These are phyloP conservation scores for Crithidia brevicula DNA, from an alignment of 208 protist genomes.

Conservation along the genomic window DNA sequence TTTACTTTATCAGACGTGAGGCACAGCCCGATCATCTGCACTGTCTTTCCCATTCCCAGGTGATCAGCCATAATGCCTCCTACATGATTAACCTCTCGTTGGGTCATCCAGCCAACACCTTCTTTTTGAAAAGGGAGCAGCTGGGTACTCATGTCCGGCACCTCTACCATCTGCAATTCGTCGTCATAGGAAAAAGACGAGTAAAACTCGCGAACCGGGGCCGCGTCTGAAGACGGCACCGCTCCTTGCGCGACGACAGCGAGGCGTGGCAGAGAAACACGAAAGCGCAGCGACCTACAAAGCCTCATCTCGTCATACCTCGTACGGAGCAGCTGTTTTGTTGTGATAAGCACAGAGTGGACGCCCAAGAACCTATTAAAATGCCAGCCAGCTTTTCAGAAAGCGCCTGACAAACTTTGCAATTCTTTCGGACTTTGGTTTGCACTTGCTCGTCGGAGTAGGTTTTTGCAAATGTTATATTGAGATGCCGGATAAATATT, in stretches of 20 bases:
- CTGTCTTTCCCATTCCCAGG: slow-evolving; percentile 91
- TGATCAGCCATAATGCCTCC: slow-evolving; percentile 93
- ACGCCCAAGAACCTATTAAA: too few species aligned
- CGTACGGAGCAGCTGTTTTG: too few species aligned
- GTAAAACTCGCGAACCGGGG: slow-evolving; percentile 78
- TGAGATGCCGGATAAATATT: too few species aligned
- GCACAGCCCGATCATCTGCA: slow-evolving; percentile 93
- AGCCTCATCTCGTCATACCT: slow-evolving; percentile 29
- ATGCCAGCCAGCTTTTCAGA: too few species aligned
- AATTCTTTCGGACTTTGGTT: too few species aligned
- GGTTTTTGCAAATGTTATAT: too few species aligned
- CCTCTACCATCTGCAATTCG: slow-evolving; percentile 60
- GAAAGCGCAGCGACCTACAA: slow-evolving; percentile 29
- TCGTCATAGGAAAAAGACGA: slow-evolving; percentile 80
- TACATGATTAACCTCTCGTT: slow-evolving; percentile 71
- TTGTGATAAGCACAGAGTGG: too few species aligned
- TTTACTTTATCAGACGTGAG: slow-evolving; percentile 70
- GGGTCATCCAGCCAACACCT: slow-evolving; percentile 90
- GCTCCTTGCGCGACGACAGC: slow-evolving; percentile 49
- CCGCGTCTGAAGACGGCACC: slow-evolving; percentile 49
- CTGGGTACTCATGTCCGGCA: slow-evolving; percentile 63
- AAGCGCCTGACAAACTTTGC: too few species aligned
- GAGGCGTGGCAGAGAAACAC: slow-evolving; percentile 19
- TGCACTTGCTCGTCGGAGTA: too few species aligned
- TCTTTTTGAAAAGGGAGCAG: slow-evolving; percentile 92